Percentiles rank a stretch among this genome's conserved stretches.
Conservation (phyloP, 1,139 yeast genomes). For the Yamadazyma epiphylla region DNA sequence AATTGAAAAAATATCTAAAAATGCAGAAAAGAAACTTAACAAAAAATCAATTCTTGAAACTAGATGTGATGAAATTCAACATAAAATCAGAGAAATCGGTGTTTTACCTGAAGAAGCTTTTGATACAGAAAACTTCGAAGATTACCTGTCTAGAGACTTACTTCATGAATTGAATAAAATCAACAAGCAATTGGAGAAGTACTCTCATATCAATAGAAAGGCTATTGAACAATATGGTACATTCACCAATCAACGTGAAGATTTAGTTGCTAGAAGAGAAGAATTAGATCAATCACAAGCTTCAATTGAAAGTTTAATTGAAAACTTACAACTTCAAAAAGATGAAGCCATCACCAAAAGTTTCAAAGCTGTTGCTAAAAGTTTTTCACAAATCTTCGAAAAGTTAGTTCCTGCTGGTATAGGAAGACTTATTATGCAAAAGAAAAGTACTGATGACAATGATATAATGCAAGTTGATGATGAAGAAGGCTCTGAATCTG, state of each 20-base stretch:
- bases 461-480: constrained; percentile 10
- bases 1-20: constrained; percentile 60
- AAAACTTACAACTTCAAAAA: constrained; percentile 72
- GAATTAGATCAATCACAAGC: constrained; percentile 70
- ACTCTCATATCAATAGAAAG: constrained; percentile 80
- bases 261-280: constrained; percentile 56
- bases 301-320: constrained; percentile 71
- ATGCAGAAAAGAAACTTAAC: constrained; percentile 62
- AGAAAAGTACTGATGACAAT: constrained; percentile 23
- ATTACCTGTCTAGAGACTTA: constrained; percentile 50
- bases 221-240: constrained; percentile 82
- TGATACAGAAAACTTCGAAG: constrained; percentile 34
- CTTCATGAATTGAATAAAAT: constrained; percentile 53
- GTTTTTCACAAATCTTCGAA: constrained; percentile 73
- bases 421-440: constrained; percentile 70
- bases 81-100: constrained; percentile 77
- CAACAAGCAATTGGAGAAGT: constrained; percentile 57
- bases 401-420: constrained; percentile 79
- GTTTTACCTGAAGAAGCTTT: constrained; percentile 86
- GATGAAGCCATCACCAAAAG: constrained; percentile 79
- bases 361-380: constrained; percentile 69
- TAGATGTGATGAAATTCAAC: constrained; percentile 70
- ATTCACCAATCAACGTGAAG: constrained; percentile 71
- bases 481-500: constrained; percentile 5
- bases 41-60: constrained; percentile 57